A percentile compares a stretch with the other conserved stretches of the same genome.
Evolutionary conservation across 305 asterid species (phyloP).

Genomic region (Salvia sclarea): DNA sequence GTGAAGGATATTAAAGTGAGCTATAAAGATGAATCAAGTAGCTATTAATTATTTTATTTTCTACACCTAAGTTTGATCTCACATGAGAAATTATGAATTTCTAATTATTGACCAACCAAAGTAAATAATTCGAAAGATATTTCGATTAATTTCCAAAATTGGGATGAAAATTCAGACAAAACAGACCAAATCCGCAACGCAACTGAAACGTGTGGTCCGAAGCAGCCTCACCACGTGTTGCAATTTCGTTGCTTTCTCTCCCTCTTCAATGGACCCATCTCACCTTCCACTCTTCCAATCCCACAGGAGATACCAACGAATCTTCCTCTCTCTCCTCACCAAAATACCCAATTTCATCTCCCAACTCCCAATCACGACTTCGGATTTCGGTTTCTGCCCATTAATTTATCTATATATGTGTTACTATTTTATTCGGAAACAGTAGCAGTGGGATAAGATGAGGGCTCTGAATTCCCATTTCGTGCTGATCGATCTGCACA

Average conservation of each 20-base stretch:
- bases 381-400: not conserved
- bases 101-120: not conserved
- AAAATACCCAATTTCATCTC: conserved; percentile 38
- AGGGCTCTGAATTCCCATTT: conserved; percentile 66
- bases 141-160: not conserved
- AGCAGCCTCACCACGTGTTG: conserved; percentile 46
- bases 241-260: conserved; percentile 33
- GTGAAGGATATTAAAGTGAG: no score
- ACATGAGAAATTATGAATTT: no score
- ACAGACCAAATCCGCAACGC: conserved; percentile 35
- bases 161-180: conserved; percentile 21
- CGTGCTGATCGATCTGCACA: conserved; percentile 67
- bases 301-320: conserved; percentile 59
- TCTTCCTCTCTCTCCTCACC: conserved; percentile 50
- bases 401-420: not conserved
- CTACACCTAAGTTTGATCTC: no score
- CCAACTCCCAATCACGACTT: conserved; percentile 36
- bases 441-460: conserved; percentile 42
- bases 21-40: no score
- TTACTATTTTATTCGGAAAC: not conserved
- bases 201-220: conserved; percentile 59
- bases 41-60: no score
- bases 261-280: conserved; percentile 40
- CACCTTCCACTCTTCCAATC: conserved; percentile 36
- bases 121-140: not conserved